These are phyloP conservation scores for Claviceps humidiphila DNA, from an alignment of 2,329 filamentous ascomycete species.

Conservation along the genomic window DNA sequence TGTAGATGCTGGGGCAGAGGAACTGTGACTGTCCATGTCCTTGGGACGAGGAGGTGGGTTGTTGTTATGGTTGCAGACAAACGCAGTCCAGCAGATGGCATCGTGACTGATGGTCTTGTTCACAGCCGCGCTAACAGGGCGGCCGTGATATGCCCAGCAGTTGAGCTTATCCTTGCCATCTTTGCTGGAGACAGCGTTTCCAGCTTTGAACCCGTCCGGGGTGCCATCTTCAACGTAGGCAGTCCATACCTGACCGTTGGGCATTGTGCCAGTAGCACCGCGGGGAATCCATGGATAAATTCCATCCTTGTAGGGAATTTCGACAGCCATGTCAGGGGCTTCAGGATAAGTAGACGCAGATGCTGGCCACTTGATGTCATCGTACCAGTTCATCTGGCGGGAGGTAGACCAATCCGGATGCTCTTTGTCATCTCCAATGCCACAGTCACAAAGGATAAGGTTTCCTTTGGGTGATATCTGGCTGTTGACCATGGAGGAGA, in stretches of 20 bases:
- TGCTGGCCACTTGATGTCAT: conserved; percentile 23
- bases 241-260: conserved; percentile 27
- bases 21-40: conserved; percentile 23
- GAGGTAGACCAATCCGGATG: conserved; percentile 29
- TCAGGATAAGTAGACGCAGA: conserved; percentile 21
- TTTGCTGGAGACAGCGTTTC: conserved; percentile 26
- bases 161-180: conserved; percentile 25
- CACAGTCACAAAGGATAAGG: conserved; percentile 28
- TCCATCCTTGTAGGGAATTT: conserved; percentile 25
- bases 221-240: conserved; percentile 28
- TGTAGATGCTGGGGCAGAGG: conserved; percentile 19
- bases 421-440: conserved; percentile 27
- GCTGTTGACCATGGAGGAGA: conserved; percentile 11
- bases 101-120: conserved; percentile 25
- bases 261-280: conserved; percentile 24
- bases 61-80: conserved; percentile 26
- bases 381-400: conserved; percentile 31
- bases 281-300: conserved; percentile 25
- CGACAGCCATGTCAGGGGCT: conserved; percentile 24
- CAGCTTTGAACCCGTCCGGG: conserved; percentile 26
- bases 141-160: conserved; percentile 29
- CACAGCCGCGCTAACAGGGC: conserved; percentile 23
- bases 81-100: conserved; percentile 26
- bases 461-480: conserved; percentile 21
- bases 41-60: conserved; percentile 20